Evolutionary conservation across 495 filamentous ascomycete species (phyloP), one percentile per base, ranked within the genome.

Genomic region (Umbilicaria muhlenbergii): DNA sequence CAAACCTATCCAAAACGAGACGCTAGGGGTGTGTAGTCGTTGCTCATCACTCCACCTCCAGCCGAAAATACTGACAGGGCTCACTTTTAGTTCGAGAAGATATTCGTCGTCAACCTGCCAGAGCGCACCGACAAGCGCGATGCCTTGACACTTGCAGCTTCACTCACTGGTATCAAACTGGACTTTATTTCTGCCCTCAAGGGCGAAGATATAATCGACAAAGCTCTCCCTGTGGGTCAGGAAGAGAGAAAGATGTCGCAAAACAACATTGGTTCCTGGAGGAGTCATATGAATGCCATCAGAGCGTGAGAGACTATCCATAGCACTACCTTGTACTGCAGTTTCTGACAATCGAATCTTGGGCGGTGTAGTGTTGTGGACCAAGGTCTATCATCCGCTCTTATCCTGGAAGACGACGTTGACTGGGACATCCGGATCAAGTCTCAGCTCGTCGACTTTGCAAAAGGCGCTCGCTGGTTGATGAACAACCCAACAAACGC

Each of bases 91-190:
- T 78, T 81, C 48, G 53, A 71, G 37, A 67, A 75, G 43, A 62
- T 81, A 21, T 73, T 76, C 48, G 75, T 76, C 37, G 69, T 83
- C 39, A 77, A 73, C 38, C 59, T 83, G 24, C 69, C 72, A 4
- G 62, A 65, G 16, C 65, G 79, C 15, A 68, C 70, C 7, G 79
- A 83, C 47, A 73, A 77, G 24, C 71, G 74, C 17, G 76, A 83
- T 63, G 72, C 66, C 10, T 63, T 81, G 40, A 58, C 60, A 2
- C 55, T 79, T 2, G 64, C 70, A 2, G 68, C 75, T 3, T 67
- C 67, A 1, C 50, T 74, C 2, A 68, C 60, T 11, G 65, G 67
- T 11, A 57, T 83, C 16, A 60, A 62, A 5, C 54, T 78, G 2
- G 69, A 73, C 1, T 76, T 70, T 55, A 55, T 80, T 12, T 61